Base-by-base conservation (phyloP, 225 moss, liverwort and hornwort species). In the Lunularia cruciata region DNA sequence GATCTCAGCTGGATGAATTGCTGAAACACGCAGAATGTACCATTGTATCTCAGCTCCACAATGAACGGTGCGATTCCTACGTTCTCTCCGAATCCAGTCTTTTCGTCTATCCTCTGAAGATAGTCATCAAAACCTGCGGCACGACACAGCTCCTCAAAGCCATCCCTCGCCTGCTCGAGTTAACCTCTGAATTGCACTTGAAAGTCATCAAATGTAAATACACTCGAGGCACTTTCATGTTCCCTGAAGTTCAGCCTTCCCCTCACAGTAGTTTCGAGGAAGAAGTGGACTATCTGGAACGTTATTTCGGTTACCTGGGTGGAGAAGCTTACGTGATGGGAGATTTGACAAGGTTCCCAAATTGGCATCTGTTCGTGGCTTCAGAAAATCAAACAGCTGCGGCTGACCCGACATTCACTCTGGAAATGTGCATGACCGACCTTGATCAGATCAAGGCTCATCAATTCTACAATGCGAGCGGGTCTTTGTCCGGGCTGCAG, bases 371-470 rank as follows among this genome's bases (percentile, higher is more conserved):
- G 7, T 89, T 87, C 58, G 75, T 77, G 1, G 88, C 86, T 3
- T 54, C 54, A 27, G n/a, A 53, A 8, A 73, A 56, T 12, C 48
- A 39, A 0, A 27, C 3, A 15, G 20, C 69, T 27, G 16, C 26
- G 7, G 3, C 35, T 31, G 83, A 85, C 10, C 84, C 80, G 3
- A 56, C 73, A 2, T 87, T 83, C 27, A 87, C 89, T 0, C 16
- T 90, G 36, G 89, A 90, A 57, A 70, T 90, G 82, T 90, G 89
- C n/a, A 90, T 90, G 89, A 90, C 89, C 0, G 59, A 85, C 63
- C 80, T 90, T 8, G 81, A 85, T 20, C 71, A 69, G 42, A 49
- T 60, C 26, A 55, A 77, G 2, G 87, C 89, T 19, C 65, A 20
- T 0, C 72, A 76, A 9, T 90, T 90, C 16, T 65, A 79, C 4